Base-by-base conservation (phyloP, 108 stramenopile genomes). In the Cyclotella baltica region DNA sequence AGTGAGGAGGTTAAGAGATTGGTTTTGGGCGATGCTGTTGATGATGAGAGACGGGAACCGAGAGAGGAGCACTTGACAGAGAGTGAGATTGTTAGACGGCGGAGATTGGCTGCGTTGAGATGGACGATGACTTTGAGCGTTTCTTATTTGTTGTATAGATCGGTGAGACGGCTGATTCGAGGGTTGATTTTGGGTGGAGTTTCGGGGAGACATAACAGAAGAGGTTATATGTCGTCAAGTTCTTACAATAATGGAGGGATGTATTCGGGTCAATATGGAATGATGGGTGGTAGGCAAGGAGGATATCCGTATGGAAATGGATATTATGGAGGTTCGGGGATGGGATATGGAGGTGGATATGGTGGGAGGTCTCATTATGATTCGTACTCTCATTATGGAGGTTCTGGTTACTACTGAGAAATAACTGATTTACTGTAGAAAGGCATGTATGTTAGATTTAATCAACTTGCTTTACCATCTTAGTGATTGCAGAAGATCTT, bases 51-150 rank as follows among this genome's bases (percentile, higher is more conserved):
- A 81, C 70, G 73, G 19, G 88, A 83, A 53, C 77, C 77, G 72
- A 65, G 82, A 55, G 67, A 75, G 53, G 74, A 83, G 53, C 64
- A 48, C 15, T 52, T 72, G 34, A 68, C 82, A 43, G 66, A 74
- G 15, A 59, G 23, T 37, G 82, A 83, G 37, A 79, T 79, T n/a
- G 62, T 79, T 48, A 46, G 82, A 63, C 68, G 84, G 35, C 64
- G 88, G 66, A 66, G 94, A 28, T 64, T 95, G 40, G 87, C 86
- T 76, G 87, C 91, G 19, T 72, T 95, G 35, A 81, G 94, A 56
- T 93, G 89, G 85, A 82, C 87, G 0, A 55, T 92, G 38, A 77
- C 90, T 33, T 70, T 90, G 38, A 87, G 78, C 9, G 70, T 72
- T 25, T 82, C 87, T n/a, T 93, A 87, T 78, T 36, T 86, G 27